Evolutionary conservation across 345 rosid genomes (phyloP).

Genomic region (Eucalyptus coolabah): DNA sequence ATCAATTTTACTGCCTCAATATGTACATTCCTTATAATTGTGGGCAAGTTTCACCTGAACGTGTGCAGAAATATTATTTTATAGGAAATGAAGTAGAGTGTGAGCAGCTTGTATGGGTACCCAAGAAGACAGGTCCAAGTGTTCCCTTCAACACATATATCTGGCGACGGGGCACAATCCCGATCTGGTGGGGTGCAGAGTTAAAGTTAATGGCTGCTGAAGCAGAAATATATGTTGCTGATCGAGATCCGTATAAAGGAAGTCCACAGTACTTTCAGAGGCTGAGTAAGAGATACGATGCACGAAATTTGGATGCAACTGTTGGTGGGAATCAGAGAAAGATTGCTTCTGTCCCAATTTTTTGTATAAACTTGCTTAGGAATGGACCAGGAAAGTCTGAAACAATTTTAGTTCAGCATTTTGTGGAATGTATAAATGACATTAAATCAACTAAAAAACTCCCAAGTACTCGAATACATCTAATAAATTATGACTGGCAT

Average conservation of each 20-base stretch:
- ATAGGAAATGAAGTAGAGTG: conserved; percentile 99
- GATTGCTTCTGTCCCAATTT: conserved; percentile 65
- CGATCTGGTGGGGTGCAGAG: conserved; percentile 99
- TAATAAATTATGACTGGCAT: conserved; percentile 96
- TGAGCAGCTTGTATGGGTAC: conserved; percentile 94
- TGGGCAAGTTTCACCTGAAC: neutral
- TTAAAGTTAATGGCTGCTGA: conserved; percentile 86
- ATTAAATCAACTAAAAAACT: conserved; percentile 63
- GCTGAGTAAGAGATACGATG: conserved; percentile 77
- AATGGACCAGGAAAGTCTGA: conserved; percentile 90
- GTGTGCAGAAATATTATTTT: conserved; percentile 2
- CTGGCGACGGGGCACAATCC: conserved; percentile 97
- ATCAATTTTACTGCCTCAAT: neutral
- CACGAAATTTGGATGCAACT: conserved; percentile 41
- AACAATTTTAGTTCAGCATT: conserved; percentile 84
- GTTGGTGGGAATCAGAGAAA: conserved; percentile 55
- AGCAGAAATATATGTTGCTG: conserved; percentile 94
- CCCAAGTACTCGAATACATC: conserved; percentile 49
- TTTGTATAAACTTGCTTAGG: conserved; percentile 82
- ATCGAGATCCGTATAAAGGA: conserved; percentile 85
- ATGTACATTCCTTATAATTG: neutral
- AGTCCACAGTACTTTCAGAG: conserved; percentile 78
- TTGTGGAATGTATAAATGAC: conserved; percentile 69
- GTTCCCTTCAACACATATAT: conserved; percentile 75
- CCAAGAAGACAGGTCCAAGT: conserved; percentile 64